phyloP scores from a whole-genome alignment of 2,329 filamentous ascomycete genomes.

The Bipolaris victoriae region DNA sequence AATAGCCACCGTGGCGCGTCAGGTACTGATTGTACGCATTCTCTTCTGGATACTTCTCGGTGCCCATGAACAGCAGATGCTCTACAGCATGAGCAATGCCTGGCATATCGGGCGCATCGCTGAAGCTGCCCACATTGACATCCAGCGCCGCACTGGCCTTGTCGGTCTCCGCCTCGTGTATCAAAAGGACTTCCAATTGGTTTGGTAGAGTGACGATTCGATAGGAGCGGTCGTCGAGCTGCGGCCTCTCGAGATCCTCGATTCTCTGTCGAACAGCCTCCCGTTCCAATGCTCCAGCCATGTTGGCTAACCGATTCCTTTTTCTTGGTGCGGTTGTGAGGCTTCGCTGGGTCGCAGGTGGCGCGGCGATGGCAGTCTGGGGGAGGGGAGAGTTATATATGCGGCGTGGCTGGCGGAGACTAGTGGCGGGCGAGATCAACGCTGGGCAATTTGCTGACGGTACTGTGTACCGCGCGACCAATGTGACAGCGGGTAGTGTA shows the following conservation, averaged over 20 bases:
- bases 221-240: conserved; percentile 85
- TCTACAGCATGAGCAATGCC: conserved; percentile 96
- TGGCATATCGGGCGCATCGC: conserved; percentile 86
- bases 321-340: conserved; percentile 12
- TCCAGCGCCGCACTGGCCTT: conserved; percentile 96
- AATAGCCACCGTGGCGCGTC: conserved; percentile 85
- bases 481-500: conserved; percentile 15
- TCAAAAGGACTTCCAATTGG: conserved; percentile 85
- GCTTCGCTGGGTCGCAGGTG: conserved; percentile 18
- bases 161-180: conserved; percentile 93
- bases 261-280: conserved; percentile 41
- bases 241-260: conserved; percentile 79
- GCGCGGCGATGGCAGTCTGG: conserved; percentile 19
- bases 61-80: conserved; percentile 98
- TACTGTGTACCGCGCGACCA: conserved; percentile 21
- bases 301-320: conserved; percentile 23
- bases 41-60: conserved; percentile 82
- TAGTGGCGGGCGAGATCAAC: conserved; percentile 26
- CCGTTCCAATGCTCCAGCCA: conserved; percentile 39
- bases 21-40: conserved; percentile 95
- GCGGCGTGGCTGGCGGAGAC: conserved; percentile 23
- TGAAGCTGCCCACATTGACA: conserved; percentile 95
- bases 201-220: conserved; percentile 85
- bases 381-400: conserved; percentile 25
- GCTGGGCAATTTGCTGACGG: conserved; percentile 23